These are phyloP conservation scores for Penicillium subrubescens DNA, from an alignment of 495 filamentous ascomycete genomes.

Conservation along the genomic window DNA sequence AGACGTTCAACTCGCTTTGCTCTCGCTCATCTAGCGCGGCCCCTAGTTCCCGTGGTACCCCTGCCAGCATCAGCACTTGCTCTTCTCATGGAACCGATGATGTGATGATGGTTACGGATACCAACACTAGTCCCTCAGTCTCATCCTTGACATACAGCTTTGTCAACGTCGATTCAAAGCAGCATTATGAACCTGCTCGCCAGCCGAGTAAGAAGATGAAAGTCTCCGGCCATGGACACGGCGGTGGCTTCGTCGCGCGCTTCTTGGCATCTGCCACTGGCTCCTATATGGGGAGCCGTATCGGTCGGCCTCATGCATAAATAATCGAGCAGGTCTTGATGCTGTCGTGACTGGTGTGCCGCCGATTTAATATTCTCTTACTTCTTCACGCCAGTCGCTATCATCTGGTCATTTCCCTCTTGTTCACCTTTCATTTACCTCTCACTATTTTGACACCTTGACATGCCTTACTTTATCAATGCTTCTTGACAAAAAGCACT, in stretches of 20 bases:
- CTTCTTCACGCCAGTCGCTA: neutral
- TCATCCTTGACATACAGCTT: constrained; percentile 37
- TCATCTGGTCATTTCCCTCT: neutral
- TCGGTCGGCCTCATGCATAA: constrained; percentile 36
- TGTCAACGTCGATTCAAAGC: constrained; percentile 36
- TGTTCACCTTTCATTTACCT: constrained; percentile 3
- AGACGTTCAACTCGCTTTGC: constrained; percentile 46
- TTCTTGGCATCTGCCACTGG: constrained; percentile 48
- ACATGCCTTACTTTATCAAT: constrained; percentile 9
- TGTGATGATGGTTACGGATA: constrained; percentile 39
- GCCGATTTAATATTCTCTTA: neutral
- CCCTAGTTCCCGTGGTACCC: constrained; percentile 45
- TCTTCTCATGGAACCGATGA: constrained; percentile 42
- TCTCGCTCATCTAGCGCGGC: constrained; percentile 54
- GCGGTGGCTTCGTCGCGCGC: constrained; percentile 44
- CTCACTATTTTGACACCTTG: constrained; percentile 5
- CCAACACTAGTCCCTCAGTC: constrained; percentile 34
- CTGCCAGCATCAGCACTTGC: constrained; percentile 45
- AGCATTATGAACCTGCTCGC: constrained; percentile 28
- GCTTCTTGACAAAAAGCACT: constrained; percentile 24
- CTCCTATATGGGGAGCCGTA: constrained; percentile 46
- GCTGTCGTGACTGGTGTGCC: constrained; percentile 6
- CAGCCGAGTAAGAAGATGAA: constrained; percentile 50
- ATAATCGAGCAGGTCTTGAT: constrained; percentile 33
- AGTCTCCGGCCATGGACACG: constrained; percentile 26